phyloP scores from a whole-genome alignment of 2,329 filamentous ascomycete genomes.

The Ophiostoma novo-ulmi region DNA sequence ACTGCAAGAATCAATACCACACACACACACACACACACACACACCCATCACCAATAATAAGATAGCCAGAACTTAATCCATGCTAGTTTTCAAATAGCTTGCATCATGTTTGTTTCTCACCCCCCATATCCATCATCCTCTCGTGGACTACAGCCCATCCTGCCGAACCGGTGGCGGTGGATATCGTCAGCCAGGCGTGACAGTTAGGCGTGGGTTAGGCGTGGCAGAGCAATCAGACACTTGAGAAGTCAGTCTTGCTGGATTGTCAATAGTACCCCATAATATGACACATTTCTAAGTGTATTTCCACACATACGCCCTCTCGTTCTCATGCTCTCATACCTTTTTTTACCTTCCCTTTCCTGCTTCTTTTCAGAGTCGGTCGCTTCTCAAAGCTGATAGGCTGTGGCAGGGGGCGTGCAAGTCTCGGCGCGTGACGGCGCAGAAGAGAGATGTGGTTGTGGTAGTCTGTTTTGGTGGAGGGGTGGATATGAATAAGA shows the following conservation, averaged over 20 bases:
- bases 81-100: not conserved
- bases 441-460: constrained; percentile 15
- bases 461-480: constrained; percentile 4
- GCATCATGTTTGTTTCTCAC: constrained; percentile 3
- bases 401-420: constrained; percentile 17
- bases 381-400: constrained; percentile 14
- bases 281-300: no score
- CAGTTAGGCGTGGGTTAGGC: not conserved
- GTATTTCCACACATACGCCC: not conserved
- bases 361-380: not conserved
- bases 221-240: no score
- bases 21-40: not conserved
- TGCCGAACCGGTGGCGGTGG: constrained; percentile 9
- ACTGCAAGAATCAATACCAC: not conserved
- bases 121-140: not conserved
- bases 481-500: not conserved
- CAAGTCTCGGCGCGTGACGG: constrained; percentile 18
- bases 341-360: not conserved
- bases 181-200: not conserved
- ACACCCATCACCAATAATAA: not conserved
- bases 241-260: no score
- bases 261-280: no score
- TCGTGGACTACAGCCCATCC: constrained; percentile 6
- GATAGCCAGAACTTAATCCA: not conserved
- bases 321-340: no score